These are phyloP conservation scores for Apostasia ramifera DNA, from an alignment of 106 monocot species.

Conservation along the genomic window DNA sequence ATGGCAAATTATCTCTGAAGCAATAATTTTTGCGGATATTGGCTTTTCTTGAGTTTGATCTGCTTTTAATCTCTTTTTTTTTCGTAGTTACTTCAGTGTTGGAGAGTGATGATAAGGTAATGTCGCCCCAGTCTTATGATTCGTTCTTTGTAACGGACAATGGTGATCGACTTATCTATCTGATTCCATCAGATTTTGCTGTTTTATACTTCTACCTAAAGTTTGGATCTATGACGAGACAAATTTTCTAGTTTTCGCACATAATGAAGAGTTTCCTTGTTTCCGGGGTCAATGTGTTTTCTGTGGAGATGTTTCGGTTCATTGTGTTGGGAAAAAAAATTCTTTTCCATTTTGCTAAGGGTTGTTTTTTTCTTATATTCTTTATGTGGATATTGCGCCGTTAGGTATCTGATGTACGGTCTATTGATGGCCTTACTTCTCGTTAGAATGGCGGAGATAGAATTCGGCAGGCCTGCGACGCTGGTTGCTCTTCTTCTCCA, in stretches of 20 bases:
- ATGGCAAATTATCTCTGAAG: too few species aligned
- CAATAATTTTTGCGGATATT: too few species aligned
- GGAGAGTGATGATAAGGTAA: not conserved
- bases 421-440: not conserved
- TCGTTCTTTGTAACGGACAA: constrained; percentile 3
- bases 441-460: constrained; percentile 1
- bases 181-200: not conserved
- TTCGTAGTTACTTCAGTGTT: not conserved
- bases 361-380: not conserved
- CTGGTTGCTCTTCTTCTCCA: not conserved
- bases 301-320: too few species aligned
- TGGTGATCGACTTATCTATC: constrained; percentile 8
- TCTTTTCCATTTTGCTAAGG: not conserved
- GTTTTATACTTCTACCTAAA: not conserved
- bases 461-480: not conserved
- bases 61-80: not conserved
- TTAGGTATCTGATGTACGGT: constrained; percentile 7
- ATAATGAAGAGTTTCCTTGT: not conserved
- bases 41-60: too few species aligned
- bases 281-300: too few species aligned
- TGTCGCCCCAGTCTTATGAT: constrained; percentile 13
- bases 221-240: not conserved
- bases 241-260: not conserved
- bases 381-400: not conserved
- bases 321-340: too few species aligned